Percentiles rank a stretch among this genome's conserved stretches.
These are phyloP conservation scores for Diacronema lutheri DNA, from an alignment of 78 protist genomes.

Conservation along the genomic window DNA sequence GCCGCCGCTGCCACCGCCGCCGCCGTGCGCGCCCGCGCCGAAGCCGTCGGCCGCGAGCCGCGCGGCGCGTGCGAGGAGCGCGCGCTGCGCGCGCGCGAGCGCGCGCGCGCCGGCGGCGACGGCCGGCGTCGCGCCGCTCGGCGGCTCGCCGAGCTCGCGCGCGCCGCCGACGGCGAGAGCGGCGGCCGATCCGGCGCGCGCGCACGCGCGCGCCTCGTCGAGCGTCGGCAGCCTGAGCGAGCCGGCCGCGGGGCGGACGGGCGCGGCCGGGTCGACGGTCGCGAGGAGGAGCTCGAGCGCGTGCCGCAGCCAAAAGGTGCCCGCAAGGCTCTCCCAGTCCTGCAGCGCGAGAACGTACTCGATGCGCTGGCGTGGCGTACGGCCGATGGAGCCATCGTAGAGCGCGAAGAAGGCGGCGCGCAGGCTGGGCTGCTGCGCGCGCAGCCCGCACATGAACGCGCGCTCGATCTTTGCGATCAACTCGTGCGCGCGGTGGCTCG, in stretches of 20 bases:
- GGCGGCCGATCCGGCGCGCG: too few relatives aligned
- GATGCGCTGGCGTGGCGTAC: slow-evolving; percentile 40
- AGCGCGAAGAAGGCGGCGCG: slow-evolving; percentile 46
- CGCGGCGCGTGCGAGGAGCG: slow-evolving; percentile 35
- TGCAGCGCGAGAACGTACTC: slow-evolving; percentile 20
- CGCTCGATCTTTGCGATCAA: slow-evolving; percentile 48
- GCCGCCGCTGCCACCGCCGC: not conserved
- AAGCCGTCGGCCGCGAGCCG: not conserved
- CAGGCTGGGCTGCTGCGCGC: slow-evolving; percentile 36
- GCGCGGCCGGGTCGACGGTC: not conserved
- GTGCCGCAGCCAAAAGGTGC: slow-evolving; percentile 66
- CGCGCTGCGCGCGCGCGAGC: slow-evolving; percentile 64
- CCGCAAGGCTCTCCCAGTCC: slow-evolving; percentile 68
- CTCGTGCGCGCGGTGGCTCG: slow-evolving; percentile 21
- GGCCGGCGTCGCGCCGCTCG: not conserved
- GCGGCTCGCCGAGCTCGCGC: too few relatives aligned
- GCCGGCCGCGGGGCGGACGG: not conserved
- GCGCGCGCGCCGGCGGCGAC: too few relatives aligned
- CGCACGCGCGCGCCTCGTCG: not conserved
- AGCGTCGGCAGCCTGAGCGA: not conserved
- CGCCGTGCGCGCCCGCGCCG: not conserved
- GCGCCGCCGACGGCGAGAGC: not conserved
- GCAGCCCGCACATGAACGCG: slow-evolving; percentile 64
- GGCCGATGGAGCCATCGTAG: not conserved
- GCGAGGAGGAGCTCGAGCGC: slow-evolving; percentile 64